Conservation (phyloP, 805 yeast species). For the Naumovozyma baii region DNA sequence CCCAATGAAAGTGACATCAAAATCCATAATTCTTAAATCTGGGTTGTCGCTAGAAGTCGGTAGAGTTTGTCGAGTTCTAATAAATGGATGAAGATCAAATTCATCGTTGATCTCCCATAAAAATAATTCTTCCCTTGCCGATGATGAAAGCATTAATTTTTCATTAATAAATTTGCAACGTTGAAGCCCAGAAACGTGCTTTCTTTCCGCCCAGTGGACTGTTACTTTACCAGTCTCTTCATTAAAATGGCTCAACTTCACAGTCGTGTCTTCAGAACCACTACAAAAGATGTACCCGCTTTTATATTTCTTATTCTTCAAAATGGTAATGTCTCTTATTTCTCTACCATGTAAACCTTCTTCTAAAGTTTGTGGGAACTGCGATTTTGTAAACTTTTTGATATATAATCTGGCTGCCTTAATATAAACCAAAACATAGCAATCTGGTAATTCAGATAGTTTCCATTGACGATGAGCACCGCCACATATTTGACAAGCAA, state of each 20-base stretch:
- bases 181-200: conserved; percentile 87
- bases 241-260: conserved; percentile 43
- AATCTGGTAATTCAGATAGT: conserved; percentile 24
- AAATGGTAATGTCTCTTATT: conserved; percentile 62
- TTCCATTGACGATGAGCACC: conserved; percentile 88
- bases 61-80: conserved; percentile 42
- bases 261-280: conserved; percentile 83
- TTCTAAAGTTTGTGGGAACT: conserved; percentile 31
- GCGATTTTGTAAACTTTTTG: conserved; percentile 25
- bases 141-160: conserved; percentile 42
- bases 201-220: conserved; percentile 53
- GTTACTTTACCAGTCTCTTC: conserved; percentile 34
- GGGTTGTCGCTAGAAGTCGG: conserved; percentile 53
- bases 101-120: conserved; percentile 56
- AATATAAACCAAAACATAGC: conserved; percentile 46
- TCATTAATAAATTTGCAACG: conserved; percentile 52
- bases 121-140: conserved; percentile 82
- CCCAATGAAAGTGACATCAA: conserved; percentile 41
- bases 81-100: conserved; percentile 33
- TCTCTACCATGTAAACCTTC: conserved; percentile 89
- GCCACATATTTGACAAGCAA: conserved; percentile 69
- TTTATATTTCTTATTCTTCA: conserved; percentile 24
- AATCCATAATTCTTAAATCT: conserved; percentile 86
- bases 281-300: conserved; percentile 45
- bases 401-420: conserved; percentile 43